Base-by-base conservation (phyloP, 2,329 filamentous ascomycete genomes). In the Penicillium aurantiogriseum region DNA sequence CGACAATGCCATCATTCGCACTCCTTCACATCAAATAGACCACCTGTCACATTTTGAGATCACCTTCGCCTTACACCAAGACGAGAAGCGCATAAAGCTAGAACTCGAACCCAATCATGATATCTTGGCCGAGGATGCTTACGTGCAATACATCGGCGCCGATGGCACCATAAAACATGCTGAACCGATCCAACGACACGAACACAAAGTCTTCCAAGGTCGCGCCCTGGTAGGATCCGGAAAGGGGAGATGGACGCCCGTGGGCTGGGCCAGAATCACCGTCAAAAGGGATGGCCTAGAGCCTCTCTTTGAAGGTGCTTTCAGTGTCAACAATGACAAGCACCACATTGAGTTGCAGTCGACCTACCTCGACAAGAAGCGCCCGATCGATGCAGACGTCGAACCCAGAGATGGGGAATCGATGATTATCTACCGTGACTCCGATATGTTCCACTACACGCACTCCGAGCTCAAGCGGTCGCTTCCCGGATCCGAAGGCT, bases 371-470 rank as follows among this genome's bases (percentile, higher is more conserved):
- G 81, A 85, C 63, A 92, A 90, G 45, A 88, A 85, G 69, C 85
- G 91, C 60, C 73, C 78, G 23, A 78, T 87, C 44, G 94, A 99
- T 71, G 90, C 92, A 2, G 78, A 83, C 27, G 72, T 90, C 15
- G 73, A 77, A 33, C 71, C 80, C 31, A 75, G 78, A 45, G 80
- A 78, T 5, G 83, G 87, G 33, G 90, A 96, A 60, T 88, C 85
- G 70, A 94, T 99, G 92, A 82, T 97, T 36, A 83, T 97, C 1
- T 97, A 91, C 83, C 85, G 92, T 63, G 92, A 97, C 71, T 96
- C 92, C 29, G 94, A 99, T 73, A 85, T 97, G 69, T 73, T 78
- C 67, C 60, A 69, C 69, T 58, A 64, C 39, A 50, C 59, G 38
- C 83, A 83, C 54, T 76, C 79, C 23, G 88, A 93, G 61, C 74